Evolutionary conservation across 2,329 filamentous ascomycete genomes (phyloP), one percentile per base, ranked within the genome.

Genomic region (Fusarium redolens): DNA sequence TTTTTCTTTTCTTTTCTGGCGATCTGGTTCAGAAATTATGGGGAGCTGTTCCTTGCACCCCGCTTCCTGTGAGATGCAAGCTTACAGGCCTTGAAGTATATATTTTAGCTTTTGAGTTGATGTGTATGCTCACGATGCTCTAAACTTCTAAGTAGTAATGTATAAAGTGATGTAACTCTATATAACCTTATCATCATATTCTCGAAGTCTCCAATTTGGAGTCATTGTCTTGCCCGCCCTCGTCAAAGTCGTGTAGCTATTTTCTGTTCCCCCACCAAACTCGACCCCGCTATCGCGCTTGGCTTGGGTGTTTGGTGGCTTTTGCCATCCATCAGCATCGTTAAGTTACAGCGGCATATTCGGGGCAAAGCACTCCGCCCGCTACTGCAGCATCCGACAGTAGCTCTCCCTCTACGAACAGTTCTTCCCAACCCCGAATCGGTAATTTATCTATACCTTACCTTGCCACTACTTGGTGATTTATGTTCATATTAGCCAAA

Each of bases 301-400:
- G 51, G 50, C 50, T 54, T 45, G 51, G 50, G 50, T 68, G 54
- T 48, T 31, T 57, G 54, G 70, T 74, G 67, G 67, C 62, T 69
- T 69, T 50, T 72, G 41, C 65, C 47, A 69, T 61, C 52, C 54
- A 57, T 51, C 12, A 51, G 30, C 15, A 33, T 35, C 41, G 40
- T 57, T 28, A 35, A 48, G 63, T 69, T 72, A 61, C 70, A 76
- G 61, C 58, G 61, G 68, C 61, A 43, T 50, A 65, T 52, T 77
- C 73, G 75, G 75, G 71, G 75, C 75, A 76, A 76, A 77, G 75
- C 71, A 61, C 71, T 73, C 71, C 68, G 69, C 71, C 72, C 71
- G 41, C 75, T 77, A 77, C 75, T 75, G 73, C 75, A 71, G 63
- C 66, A 69, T 56, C 73, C 73, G 69, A 66, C 71, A 76, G 69